These are phyloP conservation scores for Linum trigynum DNA, from an alignment of 345 rosid species.

Conservation along the genomic window DNA sequence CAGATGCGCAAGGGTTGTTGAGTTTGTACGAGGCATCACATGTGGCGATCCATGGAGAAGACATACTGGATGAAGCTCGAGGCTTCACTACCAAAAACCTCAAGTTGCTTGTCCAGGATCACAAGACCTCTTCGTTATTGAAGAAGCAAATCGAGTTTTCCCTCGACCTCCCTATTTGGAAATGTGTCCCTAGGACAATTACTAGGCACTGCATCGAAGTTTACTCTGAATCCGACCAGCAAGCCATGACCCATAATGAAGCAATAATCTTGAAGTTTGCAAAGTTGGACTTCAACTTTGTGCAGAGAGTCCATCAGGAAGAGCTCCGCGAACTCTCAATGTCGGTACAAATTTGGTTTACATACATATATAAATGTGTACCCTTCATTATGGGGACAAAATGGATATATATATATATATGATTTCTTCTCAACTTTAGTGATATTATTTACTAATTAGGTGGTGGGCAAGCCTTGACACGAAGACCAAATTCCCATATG, in stretches of 20 bases:
- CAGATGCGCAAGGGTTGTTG: not conserved
- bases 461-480: not conserved
- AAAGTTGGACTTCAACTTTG: no score
- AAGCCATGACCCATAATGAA: not conserved
- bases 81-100: not conserved
- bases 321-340: no score
- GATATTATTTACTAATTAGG: not conserved
- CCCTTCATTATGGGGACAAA: no score
- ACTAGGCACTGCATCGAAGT: no score
- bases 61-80: not conserved
- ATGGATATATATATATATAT: no score
- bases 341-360: no score
- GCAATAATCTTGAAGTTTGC: no score
- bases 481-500: not conserved
- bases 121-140: not conserved
- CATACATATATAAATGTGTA: not conserved
- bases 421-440: no score
- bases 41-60: not conserved
- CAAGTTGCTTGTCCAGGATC: not conserved
- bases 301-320: no score
- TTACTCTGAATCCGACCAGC: not conserved
- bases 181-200: no score
- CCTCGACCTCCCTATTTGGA: no score
- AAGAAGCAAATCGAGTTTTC: not conserved
- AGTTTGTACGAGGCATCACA: slow-evolving; percentile 2